Base-by-base conservation (phyloP, 148 eudicot genomes). In the Cornus controversa region DNA sequence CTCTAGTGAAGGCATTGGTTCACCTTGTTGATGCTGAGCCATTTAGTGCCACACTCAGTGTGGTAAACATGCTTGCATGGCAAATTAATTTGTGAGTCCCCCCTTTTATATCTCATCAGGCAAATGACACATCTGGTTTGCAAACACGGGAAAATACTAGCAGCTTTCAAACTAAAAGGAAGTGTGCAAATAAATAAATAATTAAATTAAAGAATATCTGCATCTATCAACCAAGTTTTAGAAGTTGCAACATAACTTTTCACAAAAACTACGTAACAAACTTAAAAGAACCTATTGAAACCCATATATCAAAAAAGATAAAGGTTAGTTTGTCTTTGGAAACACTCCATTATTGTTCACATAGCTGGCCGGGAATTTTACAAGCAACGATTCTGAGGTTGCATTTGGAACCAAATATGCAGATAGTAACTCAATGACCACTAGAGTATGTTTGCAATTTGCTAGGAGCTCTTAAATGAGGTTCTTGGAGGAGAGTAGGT, bases 1-100 rank as follows among this genome's bases (percentile, higher is more conserved):
- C 15, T 69, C 3, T 58, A 26, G 10, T 0, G 25, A 58, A 24
- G n/a, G 25, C 20, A 42, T 37, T 3, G 68, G 25, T 29, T 70
- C 78, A 90, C 96, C 93, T 90, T 92, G 87, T 90, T 92, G 75
- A 92, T 92, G 84, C 88, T 84, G 54, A 92, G 90, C 96, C 93
- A 92, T 78, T 92, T 92, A 66, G 90, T 82, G 72, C 93, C 89
- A 67, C 93, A 92, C 74, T 88, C 89, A 66, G 82, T 71, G 74
- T 92, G 96, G 78, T 92, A 92, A 42, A 84, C 86, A 73, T 92
- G 96, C 57, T 88, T 92, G 85, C 93, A 92, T 2, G 93, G 96
- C 80, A 92, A 83, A 47, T 79, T 88, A 68, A 92, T 85, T 79
- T 88, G 90, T 26, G 85, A 83, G 58, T 92, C 96, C 37, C 96